Evolutionary conservation across 2,329 filamentous ascomycete species (phyloP), one percentile per base, ranked within the genome.

Genomic region (Clonostachys sp.): DNA sequence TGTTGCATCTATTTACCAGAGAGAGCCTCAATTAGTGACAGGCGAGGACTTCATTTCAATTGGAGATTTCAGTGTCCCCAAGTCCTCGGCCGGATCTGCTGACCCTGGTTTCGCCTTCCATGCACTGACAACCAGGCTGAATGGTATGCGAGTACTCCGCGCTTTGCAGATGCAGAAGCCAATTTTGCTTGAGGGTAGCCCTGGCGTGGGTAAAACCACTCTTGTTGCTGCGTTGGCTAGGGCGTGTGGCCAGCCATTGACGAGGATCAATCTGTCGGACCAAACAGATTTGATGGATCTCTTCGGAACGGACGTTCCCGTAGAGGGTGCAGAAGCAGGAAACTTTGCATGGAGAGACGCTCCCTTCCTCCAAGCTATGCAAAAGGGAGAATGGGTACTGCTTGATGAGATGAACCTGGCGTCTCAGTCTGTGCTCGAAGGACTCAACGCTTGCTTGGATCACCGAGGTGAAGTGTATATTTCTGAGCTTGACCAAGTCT

Each of bases 361-460:
- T 0, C 91, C 94, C 1, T 97, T 99, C 62, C 73, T 99, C 17
- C 88, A 90, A 61, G 94, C 94, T 0, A 97, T 99, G 92, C 94
- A 97, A 62, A 87, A 83, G 49, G 94, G 94, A 30, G 89, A 95
- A 57, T 99, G 94, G 94, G 94, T 99, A 12, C 74, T 99, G 30
- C 77, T 99, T 1, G 94, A 99, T 60, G 94, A 99, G 72, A 99
- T 99, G 94, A 99, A 99, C 59, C 71, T 99, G 53, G 94, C 95
- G 2, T 97, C 92, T 1, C 94, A 99, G 63, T 95, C 92, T 5
- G 91, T 99, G 3, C 79, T 99, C 2, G 94, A 99, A 70, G 95
- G 94, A 52, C 73, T 99, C 34, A 99, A 99, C 56, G 92, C 94
- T 18, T 97, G 94, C 70, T 78, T 99, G 33, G 94, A 99, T 65